Evolutionary conservation across 441 rosid genomes (phyloP), one percentile per base, ranked within the genome.

Genomic region (Mallotus japonicus): DNA sequence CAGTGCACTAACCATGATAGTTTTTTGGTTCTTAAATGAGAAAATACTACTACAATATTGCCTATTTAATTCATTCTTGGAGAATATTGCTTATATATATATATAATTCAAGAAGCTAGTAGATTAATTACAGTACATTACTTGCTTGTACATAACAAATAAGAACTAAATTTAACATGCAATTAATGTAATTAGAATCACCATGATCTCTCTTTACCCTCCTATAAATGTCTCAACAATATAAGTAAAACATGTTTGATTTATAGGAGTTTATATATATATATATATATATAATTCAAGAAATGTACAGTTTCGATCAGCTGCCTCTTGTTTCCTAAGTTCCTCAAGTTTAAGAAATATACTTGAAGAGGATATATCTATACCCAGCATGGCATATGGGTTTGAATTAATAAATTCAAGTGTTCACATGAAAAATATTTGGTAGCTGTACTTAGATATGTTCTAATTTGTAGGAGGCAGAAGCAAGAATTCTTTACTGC

Each of bases 231-330:
- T 78, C 73, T 64, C 47, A 73, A 73, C 80, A 73, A 67, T 76
- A 74, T 17, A 73, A 78, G 86, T 62, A 75, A 80, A 67, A 67
- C 71, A 62, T 75, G 77, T 72, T 51, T 65, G 76, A 53, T 70
- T 55, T 17, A 17, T 56, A 50, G 22, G 54, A 76, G 70, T n/a
- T 1, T 34, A 32, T 32, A 32, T 34, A 34, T 50, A 24, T 24
- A 24, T 24, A 24, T 24, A 24, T 24, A 24, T 24, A 24, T 24
- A 37, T 76, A 53, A 79, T 71, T 32, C 47, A 69, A 57, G 73
- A 65, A 75, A 71, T 28, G 32, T 28, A 28, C 57, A 49, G 28
- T 59, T 61, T 32, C 17, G 12, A 7, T 15, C 42, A 37, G 40
- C 6, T 37, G 40, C 6, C 2, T 57, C 60, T 58, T 17, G 16